Conservation (phyloP, 768 basidiomycete species). For the Russula vinacea region DNA sequence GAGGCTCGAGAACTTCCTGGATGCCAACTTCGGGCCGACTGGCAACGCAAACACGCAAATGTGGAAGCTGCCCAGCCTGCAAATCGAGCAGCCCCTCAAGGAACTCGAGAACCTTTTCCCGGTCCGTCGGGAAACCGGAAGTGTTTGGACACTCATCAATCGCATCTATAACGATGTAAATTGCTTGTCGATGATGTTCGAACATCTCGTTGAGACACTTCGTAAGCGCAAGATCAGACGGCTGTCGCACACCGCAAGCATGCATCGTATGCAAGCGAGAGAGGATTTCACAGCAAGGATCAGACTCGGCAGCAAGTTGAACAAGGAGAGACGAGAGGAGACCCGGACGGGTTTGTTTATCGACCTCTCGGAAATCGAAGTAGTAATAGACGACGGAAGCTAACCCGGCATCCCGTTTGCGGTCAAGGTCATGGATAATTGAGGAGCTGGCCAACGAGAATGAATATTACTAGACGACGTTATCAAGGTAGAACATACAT, state of each 20-base stretch:
- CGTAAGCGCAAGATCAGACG: background rate
- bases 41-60: conserved; percentile 9
- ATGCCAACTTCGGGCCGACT: conserved; percentile 17
- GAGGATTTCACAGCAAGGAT: conserved; percentile 1
- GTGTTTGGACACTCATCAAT: conserved; percentile 19
- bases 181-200: background rate
- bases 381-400: conserved; percentile 20
- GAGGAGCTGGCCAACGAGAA: background rate
- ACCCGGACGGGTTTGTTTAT: conserved; percentile 9
- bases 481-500: background rate
- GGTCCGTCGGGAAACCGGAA: background rate
- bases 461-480: background rate
- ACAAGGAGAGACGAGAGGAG: conserved; percentile 13
- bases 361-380: conserved; percentile 12
- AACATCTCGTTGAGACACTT: conserved; percentile 11
- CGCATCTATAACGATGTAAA: conserved; percentile 11
- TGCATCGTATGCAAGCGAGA: background rate
- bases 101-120: conserved; percentile 6
- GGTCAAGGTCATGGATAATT: conserved; percentile 8
- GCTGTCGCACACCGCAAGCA: background rate
- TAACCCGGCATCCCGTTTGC: background rate
- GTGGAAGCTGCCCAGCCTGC: background rate
- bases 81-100: conserved; percentile 1
- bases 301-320: conserved; percentile 11
- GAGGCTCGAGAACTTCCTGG: background rate